Conservation (phyloP, 306 rosid genomes). For the Abrus pulchellus region DNA sequence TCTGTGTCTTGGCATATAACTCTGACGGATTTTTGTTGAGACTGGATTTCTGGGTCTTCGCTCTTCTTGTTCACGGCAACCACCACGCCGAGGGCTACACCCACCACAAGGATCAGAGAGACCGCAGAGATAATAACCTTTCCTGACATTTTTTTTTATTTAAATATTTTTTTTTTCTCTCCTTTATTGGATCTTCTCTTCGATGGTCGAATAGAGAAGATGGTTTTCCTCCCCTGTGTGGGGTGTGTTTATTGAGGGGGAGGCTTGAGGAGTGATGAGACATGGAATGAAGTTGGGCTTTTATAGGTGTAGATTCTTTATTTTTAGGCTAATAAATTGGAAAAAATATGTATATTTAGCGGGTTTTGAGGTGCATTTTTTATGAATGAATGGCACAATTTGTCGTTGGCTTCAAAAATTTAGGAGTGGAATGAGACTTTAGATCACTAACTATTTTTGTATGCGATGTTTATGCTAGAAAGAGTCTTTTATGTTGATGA, state of each 20-base stretch:
- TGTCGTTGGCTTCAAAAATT: too few species aligned
- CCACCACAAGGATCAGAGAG: slow-evolving; percentile 72
- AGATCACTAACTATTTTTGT: too few species aligned
- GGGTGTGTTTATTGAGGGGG: neutral
- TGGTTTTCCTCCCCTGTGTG: slow-evolving; percentile 25
- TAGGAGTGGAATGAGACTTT: too few species aligned
- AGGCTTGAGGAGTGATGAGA: neutral
- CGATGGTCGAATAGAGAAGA: neutral
- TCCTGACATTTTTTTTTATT: slow-evolving; percentile 48
- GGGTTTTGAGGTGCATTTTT: too few species aligned
- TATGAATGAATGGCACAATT: too few species aligned
- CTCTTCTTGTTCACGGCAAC: slow-evolving; percentile 45
- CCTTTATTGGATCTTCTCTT: neutral
- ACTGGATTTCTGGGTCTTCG: neutral
- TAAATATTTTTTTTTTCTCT: neutral
- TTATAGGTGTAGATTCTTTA: too few species aligned
- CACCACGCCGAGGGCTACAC: slow-evolving; percentile 64
- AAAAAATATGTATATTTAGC: too few species aligned
- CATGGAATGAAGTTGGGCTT: too few species aligned
- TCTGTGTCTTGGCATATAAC: slow-evolving; percentile 58
- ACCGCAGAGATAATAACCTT: slow-evolving; percentile 57
- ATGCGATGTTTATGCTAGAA: too few species aligned
- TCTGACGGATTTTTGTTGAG: slow-evolving; percentile 46
- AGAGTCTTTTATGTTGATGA: too few species aligned
- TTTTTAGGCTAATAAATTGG: too few species aligned